Percentiles rank a stretch among this genome's conserved stretches.
Conservation (phyloP, 23 red algal species). For the Gracilaria vermiculophylla region DNA sequence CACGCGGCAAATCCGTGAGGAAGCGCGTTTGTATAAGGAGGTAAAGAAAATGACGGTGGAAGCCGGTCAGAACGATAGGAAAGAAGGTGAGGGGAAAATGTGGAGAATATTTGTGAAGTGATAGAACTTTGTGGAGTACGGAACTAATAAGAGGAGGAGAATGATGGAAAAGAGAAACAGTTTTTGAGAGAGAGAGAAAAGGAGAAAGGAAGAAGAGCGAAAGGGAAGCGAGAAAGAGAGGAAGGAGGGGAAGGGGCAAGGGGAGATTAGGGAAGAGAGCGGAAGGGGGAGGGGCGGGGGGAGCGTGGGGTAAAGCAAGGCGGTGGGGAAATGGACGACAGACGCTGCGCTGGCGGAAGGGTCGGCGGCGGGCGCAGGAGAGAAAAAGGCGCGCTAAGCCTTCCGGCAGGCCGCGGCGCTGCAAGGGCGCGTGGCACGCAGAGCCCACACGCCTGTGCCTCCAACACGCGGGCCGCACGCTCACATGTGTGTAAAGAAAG, state of each 20-base stretch:
- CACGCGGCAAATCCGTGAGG: neutral
- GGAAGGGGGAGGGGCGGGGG: constrained; percentile 2
- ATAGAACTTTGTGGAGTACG: neutral
- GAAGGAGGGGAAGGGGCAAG: neutral
- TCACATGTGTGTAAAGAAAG: too few species aligned
- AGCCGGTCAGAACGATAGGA: neutral
- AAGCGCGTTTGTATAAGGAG: neutral
- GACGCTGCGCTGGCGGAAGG: constrained; percentile 6
- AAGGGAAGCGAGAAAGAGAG: neutral
- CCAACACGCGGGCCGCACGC: neutral
- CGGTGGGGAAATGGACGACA: neutral
- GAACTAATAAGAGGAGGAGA: neutral
- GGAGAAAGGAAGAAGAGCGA: neutral
- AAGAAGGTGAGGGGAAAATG: neutral
- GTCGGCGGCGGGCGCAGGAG: constrained; percentile 1
- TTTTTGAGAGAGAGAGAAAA: neutral
- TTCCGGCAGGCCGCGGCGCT: neutral
- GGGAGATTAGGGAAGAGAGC: neutral
- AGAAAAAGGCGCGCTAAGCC: constrained; percentile 28
- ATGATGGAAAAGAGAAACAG: neutral
- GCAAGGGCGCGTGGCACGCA: neutral
- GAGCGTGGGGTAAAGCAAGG: neutral
- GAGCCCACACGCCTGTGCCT: neutral
- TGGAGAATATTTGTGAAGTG: neutral
- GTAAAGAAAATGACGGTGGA: neutral